Conservation (phyloP, 2,329 filamentous ascomycete genomes). For the Pseudogymnoascus sp. region DNA sequence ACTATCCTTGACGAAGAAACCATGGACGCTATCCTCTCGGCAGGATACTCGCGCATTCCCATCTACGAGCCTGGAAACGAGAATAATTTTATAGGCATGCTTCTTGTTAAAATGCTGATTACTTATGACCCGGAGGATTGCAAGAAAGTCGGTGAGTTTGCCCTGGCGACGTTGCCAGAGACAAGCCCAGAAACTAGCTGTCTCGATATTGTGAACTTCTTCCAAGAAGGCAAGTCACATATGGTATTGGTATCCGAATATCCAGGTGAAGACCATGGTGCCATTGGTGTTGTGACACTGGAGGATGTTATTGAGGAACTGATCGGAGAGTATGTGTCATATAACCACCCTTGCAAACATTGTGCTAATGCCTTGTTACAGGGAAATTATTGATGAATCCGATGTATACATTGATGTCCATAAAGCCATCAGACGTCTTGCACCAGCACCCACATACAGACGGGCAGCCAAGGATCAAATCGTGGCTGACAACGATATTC, state of each 20-base stretch:
- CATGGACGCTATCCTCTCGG: conserved; percentile 87
- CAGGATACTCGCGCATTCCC: conserved; percentile 91
- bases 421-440: conserved; percentile 87
- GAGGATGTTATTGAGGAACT: conserved; percentile 98
- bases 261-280: conserved; percentile 85
- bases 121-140: conserved; percentile 95
- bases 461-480: conserved; percentile 38
- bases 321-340: conserved; percentile 75
- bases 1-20: conserved; percentile 86
- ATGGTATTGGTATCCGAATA: conserved; percentile 92
- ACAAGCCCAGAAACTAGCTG: conserved; percentile 94
- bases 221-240: conserved; percentile 97
- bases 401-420: conserved; percentile 98
- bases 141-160: conserved; percentile 80
- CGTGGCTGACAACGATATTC: conserved; percentile 37
- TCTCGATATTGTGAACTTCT: conserved; percentile 97
- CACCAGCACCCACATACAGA: conserved; percentile 48
- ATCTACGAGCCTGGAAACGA: conserved; percentile 80
- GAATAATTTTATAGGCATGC: conserved; percentile 91
- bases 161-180: conserved; percentile 87
- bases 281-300: conserved; percentile 85
- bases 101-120: conserved; percentile 96
- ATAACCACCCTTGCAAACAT: neutral
- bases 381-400: conserved; percentile 97
- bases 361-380: conserved; percentile 31